A percentile compares a stretch with the other conserved stretches of the same genome.
These are phyloP conservation scores for Penicillium salamii DNA, from an alignment of 495 filamentous ascomycete species.

Conservation along the genomic window DNA sequence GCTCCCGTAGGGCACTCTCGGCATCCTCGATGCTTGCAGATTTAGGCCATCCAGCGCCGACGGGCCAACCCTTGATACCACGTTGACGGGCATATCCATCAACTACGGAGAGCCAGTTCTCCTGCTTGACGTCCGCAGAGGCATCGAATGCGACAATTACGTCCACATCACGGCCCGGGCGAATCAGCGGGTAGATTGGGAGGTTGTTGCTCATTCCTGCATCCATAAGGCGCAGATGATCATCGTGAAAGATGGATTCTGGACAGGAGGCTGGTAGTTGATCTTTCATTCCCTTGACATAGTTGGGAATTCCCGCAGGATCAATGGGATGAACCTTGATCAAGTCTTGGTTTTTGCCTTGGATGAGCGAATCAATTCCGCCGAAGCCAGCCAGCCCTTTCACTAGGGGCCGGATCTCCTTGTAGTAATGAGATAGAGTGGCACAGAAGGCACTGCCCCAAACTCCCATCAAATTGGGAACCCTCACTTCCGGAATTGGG, in stretches of 20 bases:
- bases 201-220: conserved; percentile 98
- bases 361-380: conserved; percentile 82
- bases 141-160: conserved; percentile 89
- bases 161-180: conserved; percentile 83
- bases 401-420: conserved; percentile 79
- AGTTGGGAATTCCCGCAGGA: conserved; percentile 86
- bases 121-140: conserved; percentile 76
- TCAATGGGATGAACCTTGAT: conserved; percentile 90
- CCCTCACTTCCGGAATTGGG: conserved; percentile 73
- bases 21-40: conserved; percentile 50
- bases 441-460: conserved; percentile 97
- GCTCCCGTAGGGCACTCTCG: conserved; percentile 62
- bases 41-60: conserved; percentile 88
- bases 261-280: conserved; percentile 71
- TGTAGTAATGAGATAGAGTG: conserved; percentile 92
- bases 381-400: conserved; percentile 69
- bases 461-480: conserved; percentile 82
- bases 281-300: conserved; percentile 72
- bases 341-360: conserved; percentile 73
- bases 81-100: conserved; percentile 90
- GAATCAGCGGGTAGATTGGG: conserved; percentile 88
- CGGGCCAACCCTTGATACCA: conserved; percentile 87
- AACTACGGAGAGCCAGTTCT: conserved; percentile 90
- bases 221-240: conserved; percentile 87
- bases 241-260: conserved; percentile 62